phyloP scores from a whole-genome alignment of 2,329 filamentous ascomycete species.

The Neofusicoccum umdonicola region DNA sequence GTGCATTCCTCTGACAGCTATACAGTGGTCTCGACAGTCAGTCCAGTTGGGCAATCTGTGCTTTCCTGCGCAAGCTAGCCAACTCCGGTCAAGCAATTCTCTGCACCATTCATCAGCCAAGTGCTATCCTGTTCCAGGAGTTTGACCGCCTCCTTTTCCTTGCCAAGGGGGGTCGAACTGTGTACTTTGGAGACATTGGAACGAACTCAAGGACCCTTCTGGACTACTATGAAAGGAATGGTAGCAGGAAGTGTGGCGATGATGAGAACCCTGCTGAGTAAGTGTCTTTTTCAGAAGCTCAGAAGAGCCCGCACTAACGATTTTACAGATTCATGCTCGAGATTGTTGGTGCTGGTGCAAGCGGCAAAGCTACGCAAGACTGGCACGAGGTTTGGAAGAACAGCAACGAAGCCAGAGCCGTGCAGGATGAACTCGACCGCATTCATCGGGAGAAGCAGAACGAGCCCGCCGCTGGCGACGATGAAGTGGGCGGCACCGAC shows the following conservation, averaged over 20 bases:
- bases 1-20: background rate
- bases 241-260: conserved; percentile 57
- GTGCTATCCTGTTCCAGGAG: conserved; percentile 44
- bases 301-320: conserved; percentile 33
- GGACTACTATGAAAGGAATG: conserved; percentile 61
- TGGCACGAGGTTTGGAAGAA: conserved; percentile 43
- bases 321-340: conserved; percentile 61
- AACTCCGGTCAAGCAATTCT: conserved; percentile 43
- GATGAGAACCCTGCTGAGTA: conserved; percentile 69
- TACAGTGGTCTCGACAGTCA: conserved; percentile 17
- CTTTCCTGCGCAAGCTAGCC: conserved; percentile 67
- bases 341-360: conserved; percentile 29
- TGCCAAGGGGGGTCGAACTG: conserved; percentile 33
- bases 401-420: conserved; percentile 23
- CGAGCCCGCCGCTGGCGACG: conserved; percentile 27
- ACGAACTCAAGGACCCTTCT: conserved; percentile 39
- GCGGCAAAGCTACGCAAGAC: conserved; percentile 44
- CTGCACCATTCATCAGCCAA: conserved; percentile 49
- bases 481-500: conserved; percentile 34
- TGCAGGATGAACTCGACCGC: conserved; percentile 40
- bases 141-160: conserved; percentile 47
- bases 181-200: conserved; percentile 49
- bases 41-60: conserved; percentile 62
- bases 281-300: background rate
- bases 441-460: conserved; percentile 37